These are phyloP conservation scores for Aschersonia sp. DNA, from an alignment of 2,329 filamentous ascomycete genomes.

Conservation along the genomic window DNA sequence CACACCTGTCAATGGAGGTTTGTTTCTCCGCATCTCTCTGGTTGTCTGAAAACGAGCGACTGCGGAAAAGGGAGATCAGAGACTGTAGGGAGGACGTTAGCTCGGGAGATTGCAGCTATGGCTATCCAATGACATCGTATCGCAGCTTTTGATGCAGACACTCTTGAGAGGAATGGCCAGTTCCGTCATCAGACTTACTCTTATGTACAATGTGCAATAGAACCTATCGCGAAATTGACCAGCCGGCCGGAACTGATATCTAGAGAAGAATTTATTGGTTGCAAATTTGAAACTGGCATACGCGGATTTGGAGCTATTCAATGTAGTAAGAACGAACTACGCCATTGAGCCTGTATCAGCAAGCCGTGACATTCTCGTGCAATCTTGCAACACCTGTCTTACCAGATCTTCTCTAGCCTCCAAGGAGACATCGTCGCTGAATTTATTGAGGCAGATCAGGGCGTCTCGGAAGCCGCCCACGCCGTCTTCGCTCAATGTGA, in stretches of 20 bases:
- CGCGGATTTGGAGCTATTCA: slow-evolving; percentile 70
- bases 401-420: slow-evolving; percentile 58
- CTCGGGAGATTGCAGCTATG: too few species aligned
- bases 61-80: slow-evolving; percentile 61
- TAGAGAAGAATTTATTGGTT: slow-evolving; percentile 54
- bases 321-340: slow-evolving; percentile 56
- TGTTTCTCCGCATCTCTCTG: slow-evolving; percentile 46
- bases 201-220: slow-evolving; percentile 61
- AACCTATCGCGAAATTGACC: slow-evolving; percentile 43
- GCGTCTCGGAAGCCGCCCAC: slow-evolving; percentile 57
- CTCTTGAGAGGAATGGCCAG: too few species aligned
- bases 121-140: too few species aligned
- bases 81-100: slow-evolving; percentile 23
- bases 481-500: slow-evolving; percentile 60
- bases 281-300: slow-evolving; percentile 61
- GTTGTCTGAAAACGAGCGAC: slow-evolving; percentile 42
- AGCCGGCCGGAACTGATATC: slow-evolving; percentile 49
- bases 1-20: slow-evolving; percentile 57
- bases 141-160: too few species aligned
- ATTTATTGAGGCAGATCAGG: slow-evolving; percentile 61
- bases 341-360: background rate
- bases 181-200: slow-evolving; percentile 25
- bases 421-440: slow-evolving; percentile 64
- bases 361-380: background rate
- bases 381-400: slow-evolving; percentile 6